Evolutionary conservation across 1,284 basidiomycete genomes (phyloP), one percentile per base, ranked within the genome.

Genomic region (Ustilago shanxiensis): DNA sequence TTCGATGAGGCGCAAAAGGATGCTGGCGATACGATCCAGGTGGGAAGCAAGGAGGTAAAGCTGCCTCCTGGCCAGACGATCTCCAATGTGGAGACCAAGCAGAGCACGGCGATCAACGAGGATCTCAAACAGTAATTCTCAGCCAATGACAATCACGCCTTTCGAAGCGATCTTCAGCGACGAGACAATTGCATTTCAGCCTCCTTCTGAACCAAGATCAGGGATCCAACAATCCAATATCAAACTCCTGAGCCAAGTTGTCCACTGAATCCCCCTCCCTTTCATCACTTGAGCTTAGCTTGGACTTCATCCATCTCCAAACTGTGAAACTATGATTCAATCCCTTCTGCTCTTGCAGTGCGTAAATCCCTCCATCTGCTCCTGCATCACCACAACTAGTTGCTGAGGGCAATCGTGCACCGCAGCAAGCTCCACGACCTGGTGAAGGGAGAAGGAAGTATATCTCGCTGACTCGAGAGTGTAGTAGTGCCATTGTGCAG

Each of bases 261-360:
- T 56, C 52, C 1, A 76, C 20, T 18, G 2, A 35, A 1, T 68
- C 58, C 5, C 35, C 53, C 0, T 41, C 24, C 16, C 44, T n/a
- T 2, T 7, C 55, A 1, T 47, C 16, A 0, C 44, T 54, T n/a
- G 18, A 7, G 28, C 18, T 18, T 13, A 76, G 47, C 4, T 5
- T 0, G 9, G 39, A n/a, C 10, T 6, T 14, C 66, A 77, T 75
- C 85, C 84, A 87, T 29, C 83, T 63, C 85, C 86, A 88, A 10
- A 87, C 87, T 33, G 86, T 83, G 58, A 86, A 88, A 33, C 71
- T 68, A 61, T 88, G 87, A 65, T 88, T 88, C 18, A 87, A 64
- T 0, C 87, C 86, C 37, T 78, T 82, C 58, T 87, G 86, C 70
- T 88, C 87, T 55, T 88, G 87, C 13, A 88, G 69, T 6, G 79